These are phyloP conservation scores for Melaleuca alternifolia DNA, from an alignment of 345 rosid species.

Conservation along the genomic window DNA sequence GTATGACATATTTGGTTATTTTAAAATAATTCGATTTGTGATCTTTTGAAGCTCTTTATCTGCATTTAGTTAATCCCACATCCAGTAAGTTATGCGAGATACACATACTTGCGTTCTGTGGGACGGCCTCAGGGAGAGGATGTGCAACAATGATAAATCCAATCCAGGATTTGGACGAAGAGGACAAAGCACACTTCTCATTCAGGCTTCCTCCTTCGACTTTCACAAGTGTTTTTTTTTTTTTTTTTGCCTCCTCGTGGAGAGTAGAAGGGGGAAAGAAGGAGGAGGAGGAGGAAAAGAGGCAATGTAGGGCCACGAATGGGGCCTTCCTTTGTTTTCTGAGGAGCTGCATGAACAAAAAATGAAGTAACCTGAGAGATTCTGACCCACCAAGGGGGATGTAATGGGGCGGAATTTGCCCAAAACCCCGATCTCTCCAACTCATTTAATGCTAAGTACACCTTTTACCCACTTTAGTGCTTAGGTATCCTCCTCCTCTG, in stretches of 20 bases:
- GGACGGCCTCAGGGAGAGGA: neutral
- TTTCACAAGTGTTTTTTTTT: neutral
- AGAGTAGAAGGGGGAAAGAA: neutral
- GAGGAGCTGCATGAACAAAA: neutral
- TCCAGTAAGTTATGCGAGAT: neutral
- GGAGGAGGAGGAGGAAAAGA: neutral
- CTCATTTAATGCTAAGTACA: neutral
- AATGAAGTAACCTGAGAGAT: neutral
- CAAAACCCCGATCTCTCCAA: neutral
- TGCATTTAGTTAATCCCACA: neutral
- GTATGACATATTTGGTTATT: neutral
- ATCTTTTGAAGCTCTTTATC: neutral
- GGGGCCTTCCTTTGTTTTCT: neutral
- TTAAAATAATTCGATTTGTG: too few species aligned
- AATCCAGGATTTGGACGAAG: neutral
- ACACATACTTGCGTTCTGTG: neutral
- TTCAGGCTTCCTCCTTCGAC: neutral
- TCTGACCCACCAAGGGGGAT: neutral
- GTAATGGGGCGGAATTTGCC: neutral
- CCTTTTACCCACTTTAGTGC: neutral
- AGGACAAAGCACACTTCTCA: neutral
- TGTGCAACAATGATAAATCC: neutral
- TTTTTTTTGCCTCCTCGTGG: neutral
- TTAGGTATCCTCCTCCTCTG: neutral
- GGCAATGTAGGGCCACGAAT: neutral